Evolutionary conservation across 1,284 basidiomycete species (phyloP), one percentile per base, ranked within the genome.

Genomic region (Tilletia horrida): DNA sequence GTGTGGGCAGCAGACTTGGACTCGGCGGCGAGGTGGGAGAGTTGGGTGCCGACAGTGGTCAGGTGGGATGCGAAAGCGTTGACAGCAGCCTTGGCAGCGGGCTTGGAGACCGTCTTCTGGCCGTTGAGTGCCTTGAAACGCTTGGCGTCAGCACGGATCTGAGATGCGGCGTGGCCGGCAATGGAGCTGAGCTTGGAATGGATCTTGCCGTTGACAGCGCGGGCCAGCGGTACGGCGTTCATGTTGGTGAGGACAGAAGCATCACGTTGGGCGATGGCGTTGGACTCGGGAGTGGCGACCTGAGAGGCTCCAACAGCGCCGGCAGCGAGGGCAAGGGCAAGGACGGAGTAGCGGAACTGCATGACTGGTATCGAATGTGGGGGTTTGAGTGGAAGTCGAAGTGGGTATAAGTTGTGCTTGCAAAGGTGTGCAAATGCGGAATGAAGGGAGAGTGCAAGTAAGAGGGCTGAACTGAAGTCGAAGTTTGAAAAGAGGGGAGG

Each of bases 11-110:
- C 18, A 13, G 21, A 21, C 23, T 52, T 21, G 50, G 21, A 52
- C 50, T 52, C 23, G 50, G n/a, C 27, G n/a, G 50, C 50, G 50
- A 52, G 50, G 23, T 27, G 50, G 11, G 21, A 21, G 50, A 25
- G 14, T 27, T 62, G 61, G 14, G n/a, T 1, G 52, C 52, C 44
- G 45, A 66, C 35, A n/a, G 50, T 21, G 55, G 59, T 27, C 29
- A 42, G 50, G 48, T 67, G 44, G 13, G 29, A 52, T 47, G 45
- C 61, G 57, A 44, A 65, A 2, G 50, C 50, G 87, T 23, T 86
- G 87, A 59, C 87, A 86, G 52, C 52, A 21, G 14, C 52, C 18
- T 16, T 23, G 18, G 45, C 45, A 23, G 45, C 21, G 31, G 31
- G 13, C 55, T 59, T 59, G 55, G 29, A 40, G 25, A 18, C 27